Conservation (phyloP, 768 basidiomycete genomes). For the Sutorius australiensis region DNA sequence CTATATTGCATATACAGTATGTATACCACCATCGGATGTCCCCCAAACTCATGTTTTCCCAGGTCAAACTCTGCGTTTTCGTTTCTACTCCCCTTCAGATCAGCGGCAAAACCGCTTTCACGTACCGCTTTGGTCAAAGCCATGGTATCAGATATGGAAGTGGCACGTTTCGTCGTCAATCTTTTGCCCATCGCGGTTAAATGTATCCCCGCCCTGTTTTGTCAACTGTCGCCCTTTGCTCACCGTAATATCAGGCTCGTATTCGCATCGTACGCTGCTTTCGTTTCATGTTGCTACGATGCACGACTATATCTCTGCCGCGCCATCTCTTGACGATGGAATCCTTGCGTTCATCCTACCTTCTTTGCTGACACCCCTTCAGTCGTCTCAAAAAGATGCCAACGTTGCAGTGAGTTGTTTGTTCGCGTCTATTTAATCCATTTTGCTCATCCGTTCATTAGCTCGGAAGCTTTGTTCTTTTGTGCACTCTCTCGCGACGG, state of each 20-base stretch:
- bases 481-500: constrained; percentile 68
- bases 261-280: constrained; percentile 65
- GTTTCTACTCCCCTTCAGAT: constrained; percentile 72
- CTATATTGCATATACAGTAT: constrained; percentile 76
- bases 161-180: constrained; percentile 67
- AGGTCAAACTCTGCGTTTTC: constrained; percentile 63
- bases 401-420: constrained; percentile 44
- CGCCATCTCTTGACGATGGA: constrained; percentile 59
- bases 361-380: constrained; percentile 57
- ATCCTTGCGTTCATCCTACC: constrained; percentile 62
- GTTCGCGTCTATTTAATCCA: not conserved
- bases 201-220: constrained; percentile 17
- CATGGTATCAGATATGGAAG: constrained; percentile 67
- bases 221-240: not conserved
- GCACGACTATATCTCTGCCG: constrained; percentile 71
- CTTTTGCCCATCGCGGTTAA: constrained; percentile 61
- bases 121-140: constrained; percentile 69
- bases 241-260: constrained; percentile 27
- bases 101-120: constrained; percentile 70
- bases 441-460: constrained; percentile 22
- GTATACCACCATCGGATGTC: constrained; percentile 17
- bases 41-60: constrained; percentile 1
- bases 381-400: constrained; percentile 43
- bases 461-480: constrained; percentile 72
- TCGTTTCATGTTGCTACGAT: constrained; percentile 79